Evolutionary conservation across 208 protist species (phyloP), one percentile per base, ranked within the genome.

Genomic region (Acanthamoeba lenticulata): DNA sequence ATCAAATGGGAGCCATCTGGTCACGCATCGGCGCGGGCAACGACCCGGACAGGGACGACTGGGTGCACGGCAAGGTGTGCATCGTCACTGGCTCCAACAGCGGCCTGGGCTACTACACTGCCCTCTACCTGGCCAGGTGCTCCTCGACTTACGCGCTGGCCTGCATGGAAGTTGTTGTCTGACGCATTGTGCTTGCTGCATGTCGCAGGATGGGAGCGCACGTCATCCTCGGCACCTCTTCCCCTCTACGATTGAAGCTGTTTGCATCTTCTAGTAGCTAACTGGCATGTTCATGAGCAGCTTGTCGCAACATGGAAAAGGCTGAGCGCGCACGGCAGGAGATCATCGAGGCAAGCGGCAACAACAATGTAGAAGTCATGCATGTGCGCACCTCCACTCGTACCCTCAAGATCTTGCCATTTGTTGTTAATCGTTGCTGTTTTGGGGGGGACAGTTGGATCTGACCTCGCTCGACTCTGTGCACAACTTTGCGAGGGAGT

Each of bases 21-120:
- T 52, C 72, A 83, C 72, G 72, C 5, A 83, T 83, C 32, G 72
- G 72, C 9, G 72, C 34, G 3, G 72, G 72, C 0, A 38, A 83
- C 13, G 17, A 83, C 36, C 72, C 72, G 13, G 72, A 83, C 29
- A 83, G 38, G 21, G 72, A 83, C 72, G 72, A 83, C 21, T 83
- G 72, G 72, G 72, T 83, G 34, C 72, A n/a, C 6, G 72, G 72
- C 34, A 83, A 83, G 72, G 40, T 83, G 72, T 83, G 72, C 42
- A 49, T 83, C 34, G 72, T 83, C 21, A 83, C 72, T 5, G 72
- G 72, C 17, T 44, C 72, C 42, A 83, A 83, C 19, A 44, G 72
- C 40, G 72, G 72, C 0, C 42, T 83, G n/a, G 72, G 72, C 7
- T 83, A 52, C 72, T 83, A 52, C 72, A 83, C 72, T 13, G 72